A percentile compares a stretch with the other conserved stretches of the same genome.
Conservation (phyloP, 1,284 basidiomycete species). For the Cutaneotrichosporon cavernicola region DNA sequence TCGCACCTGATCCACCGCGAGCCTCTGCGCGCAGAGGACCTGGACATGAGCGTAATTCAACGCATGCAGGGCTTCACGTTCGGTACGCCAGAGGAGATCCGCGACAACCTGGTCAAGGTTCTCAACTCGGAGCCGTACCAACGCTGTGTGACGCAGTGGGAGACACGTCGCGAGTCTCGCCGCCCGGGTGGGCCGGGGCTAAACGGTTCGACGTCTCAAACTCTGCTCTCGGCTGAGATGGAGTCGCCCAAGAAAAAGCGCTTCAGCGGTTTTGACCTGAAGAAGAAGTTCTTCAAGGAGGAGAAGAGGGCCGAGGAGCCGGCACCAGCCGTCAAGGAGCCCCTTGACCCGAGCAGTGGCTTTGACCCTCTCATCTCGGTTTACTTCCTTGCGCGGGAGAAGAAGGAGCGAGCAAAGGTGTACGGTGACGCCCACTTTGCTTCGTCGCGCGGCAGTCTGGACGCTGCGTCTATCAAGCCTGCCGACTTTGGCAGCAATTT, state of each 20-base stretch:
- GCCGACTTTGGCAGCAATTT: slow-evolving; percentile 73
- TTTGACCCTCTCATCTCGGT: slow-evolving; percentile 95
- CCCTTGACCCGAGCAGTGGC: slow-evolving; percentile 79
- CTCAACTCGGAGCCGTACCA: slow-evolving; percentile 77
- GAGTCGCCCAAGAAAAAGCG: slow-evolving; percentile 55
- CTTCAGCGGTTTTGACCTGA: slow-evolving; percentile 95
- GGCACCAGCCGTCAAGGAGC: slow-evolving; percentile 44
- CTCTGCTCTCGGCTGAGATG: slow-evolving; percentile 31
- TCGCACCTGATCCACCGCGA: slow-evolving; percentile 83
- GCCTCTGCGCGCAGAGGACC: slow-evolving; percentile 79
- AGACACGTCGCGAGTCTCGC: slow-evolving; percentile 62
- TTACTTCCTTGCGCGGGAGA: slow-evolving; percentile 93
- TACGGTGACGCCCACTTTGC: slow-evolving; percentile 94
- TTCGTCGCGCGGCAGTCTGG: slow-evolving; percentile 70
- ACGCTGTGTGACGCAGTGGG: slow-evolving; percentile 72
- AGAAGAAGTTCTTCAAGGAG: slow-evolving; percentile 79
- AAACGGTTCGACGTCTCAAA: slow-evolving; percentile 29
- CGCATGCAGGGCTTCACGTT: slow-evolving; percentile 98
- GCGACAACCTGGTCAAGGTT: slow-evolving; percentile 68
- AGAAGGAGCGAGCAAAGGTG: slow-evolving; percentile 87
- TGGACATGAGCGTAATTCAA: slow-evolving; percentile 80
- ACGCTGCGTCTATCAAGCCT: slow-evolving; percentile 23
- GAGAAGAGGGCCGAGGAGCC: slow-evolving; percentile 50
- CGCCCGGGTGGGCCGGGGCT: slow-evolving; percentile 22
- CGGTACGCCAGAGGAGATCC: slow-evolving; percentile 81